These are phyloP conservation scores for Rhodomyrtus tomentosa DNA, from an alignment of 345 rosid species.

Conservation along the genomic window DNA sequence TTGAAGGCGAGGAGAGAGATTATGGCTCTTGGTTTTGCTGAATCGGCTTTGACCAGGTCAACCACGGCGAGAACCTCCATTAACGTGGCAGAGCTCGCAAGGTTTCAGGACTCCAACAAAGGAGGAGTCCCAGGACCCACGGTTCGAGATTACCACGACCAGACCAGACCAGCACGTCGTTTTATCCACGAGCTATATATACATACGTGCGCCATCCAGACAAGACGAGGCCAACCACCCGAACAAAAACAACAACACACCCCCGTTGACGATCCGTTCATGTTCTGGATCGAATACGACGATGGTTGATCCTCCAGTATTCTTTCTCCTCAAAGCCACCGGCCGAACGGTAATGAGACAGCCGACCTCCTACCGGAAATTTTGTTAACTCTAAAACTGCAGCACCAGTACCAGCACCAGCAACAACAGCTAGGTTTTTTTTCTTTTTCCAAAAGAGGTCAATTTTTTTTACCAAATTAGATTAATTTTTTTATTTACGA, in stretches of 20 bases:
- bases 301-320: too few species aligned
- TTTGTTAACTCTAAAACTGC: neutral
- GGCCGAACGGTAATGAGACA: too few species aligned
- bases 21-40: neutral
- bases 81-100: neutral
- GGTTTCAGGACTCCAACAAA: neutral
- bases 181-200: neutral
- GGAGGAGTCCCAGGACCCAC: neutral
- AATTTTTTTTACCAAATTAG: too few species aligned
- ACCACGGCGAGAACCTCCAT: neutral
- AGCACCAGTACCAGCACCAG: neutral
- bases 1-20: neutral
- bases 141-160: neutral
- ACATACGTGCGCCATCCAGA: too few species aligned
- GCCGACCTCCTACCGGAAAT: too few species aligned
- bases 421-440: too few species aligned
- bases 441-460: too few species aligned
- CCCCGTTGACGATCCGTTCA: too few species aligned
- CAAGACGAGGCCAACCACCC: too few species aligned
- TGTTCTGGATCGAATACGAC: too few species aligned
- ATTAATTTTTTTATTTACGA: too few species aligned
- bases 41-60: constrained; percentile 10
- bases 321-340: neutral
- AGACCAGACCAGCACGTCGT: neutral
- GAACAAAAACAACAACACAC: too few species aligned